These are phyloP conservation scores for Misopates orontium DNA, from an alignment of 257 asterid genomes.

Conservation along the genomic window DNA sequence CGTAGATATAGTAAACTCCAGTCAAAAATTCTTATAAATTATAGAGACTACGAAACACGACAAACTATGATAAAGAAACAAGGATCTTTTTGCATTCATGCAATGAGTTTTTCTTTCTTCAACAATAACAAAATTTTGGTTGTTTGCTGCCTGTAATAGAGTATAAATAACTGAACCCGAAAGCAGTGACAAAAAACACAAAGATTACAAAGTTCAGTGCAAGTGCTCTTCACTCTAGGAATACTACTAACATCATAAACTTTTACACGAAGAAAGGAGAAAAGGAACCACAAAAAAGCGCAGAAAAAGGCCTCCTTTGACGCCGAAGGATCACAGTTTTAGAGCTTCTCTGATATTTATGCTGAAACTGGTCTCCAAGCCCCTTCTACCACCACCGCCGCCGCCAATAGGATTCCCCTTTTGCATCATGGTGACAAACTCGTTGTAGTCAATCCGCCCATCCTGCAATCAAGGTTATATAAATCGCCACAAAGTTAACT, in stretches of 20 bases:
- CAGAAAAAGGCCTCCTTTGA: neutral
- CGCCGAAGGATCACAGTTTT: conserved; percentile 38
- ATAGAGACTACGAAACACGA: too few relatives aligned
- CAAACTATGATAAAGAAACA: neutral
- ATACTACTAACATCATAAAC: conserved; percentile 15
- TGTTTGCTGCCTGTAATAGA: too few relatives aligned
- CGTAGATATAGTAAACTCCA: too few relatives aligned
- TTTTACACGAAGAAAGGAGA: neutral
- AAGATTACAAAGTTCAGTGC: neutral
- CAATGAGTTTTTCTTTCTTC: neutral
- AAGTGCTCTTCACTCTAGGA: conserved; percentile 14
- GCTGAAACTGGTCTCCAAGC: conserved; percentile 77
- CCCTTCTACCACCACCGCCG: conserved; percentile 43
- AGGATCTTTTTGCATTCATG: neutral
- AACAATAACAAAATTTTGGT: neutral
- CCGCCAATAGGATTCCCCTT: conserved; percentile 59
- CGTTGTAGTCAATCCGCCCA: conserved; percentile 78
- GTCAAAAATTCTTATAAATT: too few relatives aligned
- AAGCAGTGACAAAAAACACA: neutral
- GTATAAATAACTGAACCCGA: conserved; percentile 17
- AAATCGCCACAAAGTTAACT: too few relatives aligned
- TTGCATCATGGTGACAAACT: conserved; percentile 84
- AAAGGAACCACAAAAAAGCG: conserved; percentile 2
- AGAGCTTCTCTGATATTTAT: conserved; percentile 60
- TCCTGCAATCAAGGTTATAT: too few relatives aligned